These are phyloP conservation scores for Cyberlindnera misumaiensis DNA, from an alignment of 805 yeast species.

Conservation along the genomic window DNA sequence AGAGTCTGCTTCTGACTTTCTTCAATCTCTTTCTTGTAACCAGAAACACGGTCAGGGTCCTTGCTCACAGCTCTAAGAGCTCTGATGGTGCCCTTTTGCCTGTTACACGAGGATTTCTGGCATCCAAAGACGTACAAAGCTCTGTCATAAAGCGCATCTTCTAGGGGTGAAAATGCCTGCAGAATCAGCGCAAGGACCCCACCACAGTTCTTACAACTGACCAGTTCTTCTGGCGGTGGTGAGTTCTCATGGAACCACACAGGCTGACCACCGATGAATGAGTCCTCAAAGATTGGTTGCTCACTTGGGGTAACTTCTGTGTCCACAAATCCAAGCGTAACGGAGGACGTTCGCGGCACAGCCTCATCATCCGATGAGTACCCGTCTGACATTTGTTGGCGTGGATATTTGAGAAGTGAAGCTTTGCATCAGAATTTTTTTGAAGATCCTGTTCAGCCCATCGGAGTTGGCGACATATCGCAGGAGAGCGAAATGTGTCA, in stretches of 20 bases:
- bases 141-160: constrained; percentile 67
- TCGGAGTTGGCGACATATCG: not conserved
- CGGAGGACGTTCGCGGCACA: constrained; percentile 28
- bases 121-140: constrained; percentile 79
- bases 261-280: constrained; percentile 78
- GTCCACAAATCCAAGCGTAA: constrained; percentile 61
- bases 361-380: constrained; percentile 50
- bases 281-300: constrained; percentile 47
- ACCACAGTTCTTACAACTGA: constrained; percentile 63
- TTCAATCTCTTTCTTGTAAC: constrained; percentile 21
- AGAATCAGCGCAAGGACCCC: constrained; percentile 56
- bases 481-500: too few species aligned
- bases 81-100: constrained; percentile 62
- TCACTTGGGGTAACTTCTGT: constrained; percentile 43
- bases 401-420: constrained; percentile 4
- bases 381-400: constrained; percentile 22
- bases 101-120: constrained; percentile 51
- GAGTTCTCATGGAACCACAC: constrained; percentile 62
- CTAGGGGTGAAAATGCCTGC: constrained; percentile 80
- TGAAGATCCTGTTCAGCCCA: too few species aligned
- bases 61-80: constrained; percentile 72
- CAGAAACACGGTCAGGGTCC: constrained; percentile 42
- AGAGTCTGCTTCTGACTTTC: constrained; percentile 32
- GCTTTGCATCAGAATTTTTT: not conserved
- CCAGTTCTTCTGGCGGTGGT: constrained; percentile 43